Conservation (phyloP, 768 basidiomycete genomes). For the Royoungia palumana region DNA sequence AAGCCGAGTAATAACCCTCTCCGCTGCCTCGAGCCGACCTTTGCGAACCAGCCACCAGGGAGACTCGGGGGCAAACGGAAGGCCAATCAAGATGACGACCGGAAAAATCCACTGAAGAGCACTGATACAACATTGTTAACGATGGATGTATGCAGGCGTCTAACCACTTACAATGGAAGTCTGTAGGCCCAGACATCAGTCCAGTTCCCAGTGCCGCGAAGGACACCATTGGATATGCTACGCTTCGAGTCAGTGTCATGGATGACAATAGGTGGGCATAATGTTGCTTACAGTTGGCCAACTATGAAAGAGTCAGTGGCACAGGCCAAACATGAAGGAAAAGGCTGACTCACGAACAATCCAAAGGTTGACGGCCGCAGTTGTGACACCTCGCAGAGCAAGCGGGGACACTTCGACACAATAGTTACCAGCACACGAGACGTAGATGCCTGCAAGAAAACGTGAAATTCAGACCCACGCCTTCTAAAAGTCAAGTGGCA, state of each 20-base stretch:
- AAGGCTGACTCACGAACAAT: constrained; percentile 17
- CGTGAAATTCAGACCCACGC: too few species aligned
- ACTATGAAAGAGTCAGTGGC: constrained; percentile 8
- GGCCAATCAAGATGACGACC: constrained; percentile 28
- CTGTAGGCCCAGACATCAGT: constrained; percentile 24
- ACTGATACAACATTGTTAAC: constrained; percentile 1
- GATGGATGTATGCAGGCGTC: background rate
- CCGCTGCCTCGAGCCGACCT: constrained; percentile 25
- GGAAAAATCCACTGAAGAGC: constrained; percentile 35
- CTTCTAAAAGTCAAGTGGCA: too few species aligned
- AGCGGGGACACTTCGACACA: constrained; percentile 30
- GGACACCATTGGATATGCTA: constrained; percentile 26
- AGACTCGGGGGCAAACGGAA: constrained; percentile 30
- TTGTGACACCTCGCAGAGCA: constrained; percentile 25
- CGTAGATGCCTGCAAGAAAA: constrained; percentile 27
- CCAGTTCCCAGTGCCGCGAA: constrained; percentile 22
- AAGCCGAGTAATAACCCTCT: constrained; percentile 14
- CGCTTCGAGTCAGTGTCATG: background rate
- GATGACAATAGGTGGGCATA: too few species aligned
- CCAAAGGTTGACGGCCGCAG: constrained; percentile 26
- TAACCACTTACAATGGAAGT: constrained; percentile 22
- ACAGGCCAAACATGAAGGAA: background rate
- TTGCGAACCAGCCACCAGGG: constrained; percentile 36
- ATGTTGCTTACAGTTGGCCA: constrained; percentile 19
- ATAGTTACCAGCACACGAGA: constrained; percentile 23